These are phyloP conservation scores for Penicillium ucsense DNA, from an alignment of 495 filamentous ascomycete species.

Conservation along the genomic window DNA sequence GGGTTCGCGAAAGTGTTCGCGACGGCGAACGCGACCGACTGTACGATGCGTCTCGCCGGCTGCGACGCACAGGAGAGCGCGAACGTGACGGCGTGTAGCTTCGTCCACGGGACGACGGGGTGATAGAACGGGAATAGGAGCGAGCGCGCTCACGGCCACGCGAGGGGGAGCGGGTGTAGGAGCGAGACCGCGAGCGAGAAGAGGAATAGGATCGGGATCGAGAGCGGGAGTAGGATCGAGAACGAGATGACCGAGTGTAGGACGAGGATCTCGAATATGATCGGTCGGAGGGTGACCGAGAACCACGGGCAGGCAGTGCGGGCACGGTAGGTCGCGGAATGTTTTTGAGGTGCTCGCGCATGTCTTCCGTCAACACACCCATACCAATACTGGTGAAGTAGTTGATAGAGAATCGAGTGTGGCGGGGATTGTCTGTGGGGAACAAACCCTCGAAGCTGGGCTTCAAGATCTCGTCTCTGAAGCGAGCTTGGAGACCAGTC, in stretches of 20 bases:
- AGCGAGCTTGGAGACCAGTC: conserved; percentile 60
- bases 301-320: conserved; percentile 51
- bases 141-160: conserved; percentile 22
- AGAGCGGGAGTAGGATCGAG: conserved; percentile 23
- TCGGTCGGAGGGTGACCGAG: conserved; percentile 46
- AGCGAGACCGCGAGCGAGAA: conserved; percentile 33
- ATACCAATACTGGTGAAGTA: conserved; percentile 98
- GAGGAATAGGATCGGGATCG: conserved; percentile 32
- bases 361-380: conserved; percentile 87
- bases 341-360: conserved; percentile 84
- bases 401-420: conserved; percentile 96
- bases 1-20: conserved; percentile 19
- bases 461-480: conserved; percentile 68
- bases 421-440: conserved; percentile 73
- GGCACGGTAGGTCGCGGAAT: conserved; percentile 67
- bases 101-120: conserved; percentile 29
- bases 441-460: conserved; percentile 81
- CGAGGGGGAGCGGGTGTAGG: conserved; percentile 30
- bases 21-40: conserved; percentile 20
- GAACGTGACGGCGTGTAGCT: conserved; percentile 24
- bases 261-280: conserved; percentile 35
- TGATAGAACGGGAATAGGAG: conserved; percentile 28
- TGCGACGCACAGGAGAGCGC: conserved; percentile 20
- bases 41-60: conserved; percentile 23
- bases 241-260: conserved; percentile 26